Conservation (phyloP, 1,284 basidiomycete genomes). For the Polyporus tsugae region DNA sequence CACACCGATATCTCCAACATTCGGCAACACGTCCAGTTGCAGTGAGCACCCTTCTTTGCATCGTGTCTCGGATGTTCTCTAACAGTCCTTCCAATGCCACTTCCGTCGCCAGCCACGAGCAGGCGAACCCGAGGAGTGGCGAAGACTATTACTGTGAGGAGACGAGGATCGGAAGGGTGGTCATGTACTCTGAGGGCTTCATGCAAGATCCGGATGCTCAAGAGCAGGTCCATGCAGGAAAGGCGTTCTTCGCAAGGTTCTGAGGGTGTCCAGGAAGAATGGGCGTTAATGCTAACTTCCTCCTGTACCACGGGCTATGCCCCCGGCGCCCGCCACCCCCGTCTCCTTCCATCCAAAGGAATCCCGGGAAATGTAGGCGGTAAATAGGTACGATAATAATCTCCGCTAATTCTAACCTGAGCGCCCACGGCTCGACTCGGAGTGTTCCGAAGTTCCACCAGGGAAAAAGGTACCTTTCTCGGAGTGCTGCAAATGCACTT, state of each 20-base stretch:
- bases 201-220: neutral
- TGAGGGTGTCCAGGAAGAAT: neutral
- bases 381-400: neutral
- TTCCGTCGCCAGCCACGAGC: neutral
- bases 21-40: neutral
- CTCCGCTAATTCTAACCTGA: neutral
- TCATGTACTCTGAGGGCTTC: neutral
- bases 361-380: too few relatives aligned
- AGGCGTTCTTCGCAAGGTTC: neutral
- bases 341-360: too few relatives aligned
- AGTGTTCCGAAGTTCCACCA: neutral
- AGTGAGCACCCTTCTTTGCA: neutral
- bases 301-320: too few relatives aligned
- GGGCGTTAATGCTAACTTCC: neutral
- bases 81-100: neutral
- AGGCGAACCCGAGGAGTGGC: neutral
- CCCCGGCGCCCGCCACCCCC: too few relatives aligned
- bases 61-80: neutral
- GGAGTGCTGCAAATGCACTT: neutral
- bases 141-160: neutral
- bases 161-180: neutral
- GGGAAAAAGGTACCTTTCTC: conserved; percentile 2
- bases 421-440: neutral
- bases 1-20: neutral
- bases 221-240: neutral